Base-by-base conservation (phyloP, 352 stramenopile genomes). In the Pythium graminicola region DNA sequence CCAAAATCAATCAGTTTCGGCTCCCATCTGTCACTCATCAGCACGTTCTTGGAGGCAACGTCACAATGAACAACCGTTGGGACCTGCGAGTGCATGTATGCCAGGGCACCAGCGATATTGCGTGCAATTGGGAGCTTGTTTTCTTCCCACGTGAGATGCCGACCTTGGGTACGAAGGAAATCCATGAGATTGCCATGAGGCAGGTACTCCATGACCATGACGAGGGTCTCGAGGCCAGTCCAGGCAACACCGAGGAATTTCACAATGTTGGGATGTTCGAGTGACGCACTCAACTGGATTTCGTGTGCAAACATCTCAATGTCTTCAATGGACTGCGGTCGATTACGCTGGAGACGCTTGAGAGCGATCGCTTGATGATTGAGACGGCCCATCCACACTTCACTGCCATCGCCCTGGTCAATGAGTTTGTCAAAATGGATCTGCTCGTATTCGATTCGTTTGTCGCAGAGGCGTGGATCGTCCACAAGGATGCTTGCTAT, bases 361-460 rank as follows among this genome's bases (percentile, higher is more conserved):
- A 72, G 49, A 4, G 64, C 64, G 16, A 72, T 39, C 13, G 14
- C 26, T 23, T 69, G 14, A n/a, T 53, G 43, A 20, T 55, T 40
- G 31, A 50, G 55, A 6, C 42, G 22, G 14, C 58, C 49, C 22
- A 63, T 20, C 52, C 52, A 71, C 4, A 71, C 58, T 49, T 71
- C 63, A 9, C 63, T 59, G 40, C 42, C 62, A 6, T 50, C 62
- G 36, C 62, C 54, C 29, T 45, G 47, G 19, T 27, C 41, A 6
- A 61, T 35, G 16, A 43, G 54, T 4, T 27, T 14, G 36, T 20
- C 27, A 22, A 61, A 49, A 7, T 61, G 11, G 32, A 61, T 49
- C 19, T 44, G 24, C 22, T 57, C 20, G 20, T 48, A 46, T 20
- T 26, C 20, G n/a, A 57, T 6, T 19, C 29, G 24, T 7, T 14